phyloP scores from a whole-genome alignment of 225 moss, liverwort and hornwort genomes.

The Pseudoscleropodium purum region DNA sequence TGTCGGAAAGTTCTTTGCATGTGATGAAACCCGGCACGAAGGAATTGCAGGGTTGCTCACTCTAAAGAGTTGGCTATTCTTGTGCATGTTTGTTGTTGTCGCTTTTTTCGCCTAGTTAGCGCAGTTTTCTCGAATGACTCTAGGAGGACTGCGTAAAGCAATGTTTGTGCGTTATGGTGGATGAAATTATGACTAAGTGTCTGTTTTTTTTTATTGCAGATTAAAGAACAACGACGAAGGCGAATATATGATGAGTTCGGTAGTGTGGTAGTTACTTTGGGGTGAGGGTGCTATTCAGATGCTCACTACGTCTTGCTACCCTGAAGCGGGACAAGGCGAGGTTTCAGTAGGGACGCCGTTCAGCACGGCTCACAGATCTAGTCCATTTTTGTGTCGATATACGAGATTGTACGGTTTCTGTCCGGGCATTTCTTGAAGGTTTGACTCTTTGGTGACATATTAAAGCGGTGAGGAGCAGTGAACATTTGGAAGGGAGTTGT shows the following conservation, averaged over 20 bases:
- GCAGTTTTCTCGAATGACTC: neutral
- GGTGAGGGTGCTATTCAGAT: neutral
- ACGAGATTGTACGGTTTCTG: slow-evolving; percentile 21
- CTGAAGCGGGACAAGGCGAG: neutral
- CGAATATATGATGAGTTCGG: neutral
- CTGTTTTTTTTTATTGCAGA: neutral
- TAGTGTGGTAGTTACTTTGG: neutral
- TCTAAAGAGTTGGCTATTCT: neutral
- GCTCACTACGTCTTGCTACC: slow-evolving; percentile 2
- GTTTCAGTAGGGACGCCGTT: neutral
- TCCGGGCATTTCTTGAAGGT: slow-evolving; percentile 12
- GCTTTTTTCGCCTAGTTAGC: too few species aligned
- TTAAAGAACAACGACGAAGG: neutral
- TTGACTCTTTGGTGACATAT: neutral
- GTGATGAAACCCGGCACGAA: neutral
- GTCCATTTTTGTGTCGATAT: neutral
- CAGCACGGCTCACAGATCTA: neutral
- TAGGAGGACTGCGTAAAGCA: neutral
- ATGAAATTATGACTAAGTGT: neutral
- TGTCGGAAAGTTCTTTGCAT: neutral
- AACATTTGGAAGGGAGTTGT: neutral
- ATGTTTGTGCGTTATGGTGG: neutral
- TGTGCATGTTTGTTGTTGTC: neutral
- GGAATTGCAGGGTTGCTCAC: neutral
- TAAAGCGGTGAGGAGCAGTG: neutral